Percentiles rank a stretch among this genome's conserved stretches.
These are phyloP conservation scores for Exophiala oligosperma DNA, from an alignment of 2,329 filamentous ascomycete genomes.

Conservation along the genomic window DNA sequence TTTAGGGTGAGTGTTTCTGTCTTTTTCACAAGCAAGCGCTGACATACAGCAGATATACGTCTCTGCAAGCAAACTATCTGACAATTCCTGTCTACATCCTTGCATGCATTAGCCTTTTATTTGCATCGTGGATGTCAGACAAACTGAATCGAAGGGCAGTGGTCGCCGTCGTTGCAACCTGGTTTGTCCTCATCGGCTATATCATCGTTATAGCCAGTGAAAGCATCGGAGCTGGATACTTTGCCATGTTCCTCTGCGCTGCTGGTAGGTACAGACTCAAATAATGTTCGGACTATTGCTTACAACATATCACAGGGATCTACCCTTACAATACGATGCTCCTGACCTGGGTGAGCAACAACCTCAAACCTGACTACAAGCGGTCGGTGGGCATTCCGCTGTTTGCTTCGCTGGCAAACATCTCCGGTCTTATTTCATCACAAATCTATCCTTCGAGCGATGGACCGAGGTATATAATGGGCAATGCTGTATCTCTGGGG, in stretches of 20 bases:
- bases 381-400: constrained; percentile 35
- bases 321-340: constrained; percentile 29
- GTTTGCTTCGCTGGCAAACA: constrained; percentile 31
- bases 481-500: constrained; percentile 28
- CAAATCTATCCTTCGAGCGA: constrained; percentile 35
- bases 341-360: constrained; percentile 36
- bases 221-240: constrained; percentile 34
- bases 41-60: constrained; percentile 30
- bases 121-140: constrained; percentile 33
- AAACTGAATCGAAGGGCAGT: constrained; percentile 32
- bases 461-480: constrained; percentile 33
- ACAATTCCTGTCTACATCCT: constrained; percentile 40
- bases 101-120: constrained; percentile 31
- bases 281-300: no score
- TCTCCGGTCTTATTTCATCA: constrained; percentile 32
- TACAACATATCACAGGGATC: constrained; percentile 23
- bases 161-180: constrained; percentile 31
- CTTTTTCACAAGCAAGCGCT: not conserved
- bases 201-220: constrained; percentile 35
- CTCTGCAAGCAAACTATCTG: constrained; percentile 35
- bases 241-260: constrained; percentile 35
- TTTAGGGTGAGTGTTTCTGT: constrained; percentile 8
- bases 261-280: constrained; percentile 5
- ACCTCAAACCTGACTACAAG: constrained; percentile 36
- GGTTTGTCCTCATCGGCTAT: constrained; percentile 36